Percentiles rank a stretch among this genome's conserved stretches.
Evolutionary conservation across 2,329 filamentous ascomycete species (phyloP).

Genomic region (Penicillium sp.): DNA sequence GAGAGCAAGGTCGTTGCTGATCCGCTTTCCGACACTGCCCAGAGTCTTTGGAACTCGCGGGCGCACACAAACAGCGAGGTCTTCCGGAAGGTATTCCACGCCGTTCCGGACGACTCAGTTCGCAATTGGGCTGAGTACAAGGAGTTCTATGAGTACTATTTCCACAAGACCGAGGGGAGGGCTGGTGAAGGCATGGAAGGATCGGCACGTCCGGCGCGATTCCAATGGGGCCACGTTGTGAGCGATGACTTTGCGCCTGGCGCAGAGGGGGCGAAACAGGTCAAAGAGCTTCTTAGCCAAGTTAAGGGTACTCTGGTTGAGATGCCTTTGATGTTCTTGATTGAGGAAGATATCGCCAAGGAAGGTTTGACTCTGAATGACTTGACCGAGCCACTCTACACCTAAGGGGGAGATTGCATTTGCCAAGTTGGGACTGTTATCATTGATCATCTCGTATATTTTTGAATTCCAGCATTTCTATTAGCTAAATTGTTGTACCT

Average conservation of each 20-base stretch:
- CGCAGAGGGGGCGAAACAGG: conserved; percentile 65
- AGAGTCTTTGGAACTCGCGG: conserved; percentile 56
- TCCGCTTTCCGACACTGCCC: conserved; percentile 57
- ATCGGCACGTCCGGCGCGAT: conserved; percentile 51
- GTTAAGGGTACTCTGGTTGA: conserved; percentile 74
- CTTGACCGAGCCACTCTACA: conserved; percentile 71
- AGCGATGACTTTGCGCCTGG: conserved; percentile 65
- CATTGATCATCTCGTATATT: background rate
- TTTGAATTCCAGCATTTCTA: background rate
- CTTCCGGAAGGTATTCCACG: conserved; percentile 62
- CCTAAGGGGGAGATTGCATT: conserved; percentile 37
- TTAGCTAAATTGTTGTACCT: conserved; percentile 1
- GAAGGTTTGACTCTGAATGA: conserved; percentile 71
- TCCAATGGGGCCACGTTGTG: conserved; percentile 84
- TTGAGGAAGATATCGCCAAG: conserved; percentile 81
- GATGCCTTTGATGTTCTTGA: conserved; percentile 87
- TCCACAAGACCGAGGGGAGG: conserved; percentile 43
- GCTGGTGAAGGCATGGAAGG: conserved; percentile 44
- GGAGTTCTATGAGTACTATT: conserved; percentile 62
- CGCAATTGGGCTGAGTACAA: conserved; percentile 62
- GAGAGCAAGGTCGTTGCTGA: conserved; percentile 55
- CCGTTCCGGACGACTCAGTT: conserved; percentile 59
- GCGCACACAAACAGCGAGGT: conserved; percentile 60
- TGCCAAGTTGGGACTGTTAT: background rate
- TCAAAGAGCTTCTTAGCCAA: conserved; percentile 67